A percentile compares a stretch with the other conserved stretches of the same genome.
Conservation (phyloP, 129 eudicot genomes). For the Centrapalus pauciflorus region DNA sequence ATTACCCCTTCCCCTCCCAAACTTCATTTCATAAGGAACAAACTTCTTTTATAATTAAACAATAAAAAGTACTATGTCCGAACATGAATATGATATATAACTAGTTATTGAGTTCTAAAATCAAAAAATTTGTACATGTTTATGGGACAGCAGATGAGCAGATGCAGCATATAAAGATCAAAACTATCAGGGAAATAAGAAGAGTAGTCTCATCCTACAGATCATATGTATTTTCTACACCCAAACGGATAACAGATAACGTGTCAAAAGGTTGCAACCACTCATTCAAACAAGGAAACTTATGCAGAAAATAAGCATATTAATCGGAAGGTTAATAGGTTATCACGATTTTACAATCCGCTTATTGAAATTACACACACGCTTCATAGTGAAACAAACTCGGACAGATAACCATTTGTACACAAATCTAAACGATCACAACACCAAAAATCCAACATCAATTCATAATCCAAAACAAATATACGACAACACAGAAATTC, state of each 20-base stretch:
- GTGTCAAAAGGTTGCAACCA: constrained; percentile 9
- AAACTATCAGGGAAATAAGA: neutral
- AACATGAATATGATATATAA: neutral
- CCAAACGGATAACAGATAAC: neutral
- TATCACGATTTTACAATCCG: neutral
- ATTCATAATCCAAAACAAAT: neutral
- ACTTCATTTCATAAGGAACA: neutral
- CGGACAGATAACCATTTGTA: neutral
- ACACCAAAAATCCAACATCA: neutral
- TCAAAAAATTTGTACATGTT: neutral
- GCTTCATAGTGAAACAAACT: neutral
- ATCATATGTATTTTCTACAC: neutral
- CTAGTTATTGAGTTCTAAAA: neutral
- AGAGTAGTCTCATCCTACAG: neutral
- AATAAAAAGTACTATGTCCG: neutral
- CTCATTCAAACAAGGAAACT: constrained; percentile 4
- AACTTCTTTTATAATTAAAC: neutral
- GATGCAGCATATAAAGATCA: neutral
- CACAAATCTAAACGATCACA: constrained; percentile 1
- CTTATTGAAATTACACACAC: neutral
- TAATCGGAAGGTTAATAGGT: neutral
- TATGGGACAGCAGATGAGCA: neutral
- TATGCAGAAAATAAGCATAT: neutral
- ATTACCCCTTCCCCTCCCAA: neutral
- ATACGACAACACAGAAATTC: neutral